These are phyloP conservation scores for Lipomyces japonicus DNA, from an alignment of 805 yeast genomes.

Conservation along the genomic window DNA sequence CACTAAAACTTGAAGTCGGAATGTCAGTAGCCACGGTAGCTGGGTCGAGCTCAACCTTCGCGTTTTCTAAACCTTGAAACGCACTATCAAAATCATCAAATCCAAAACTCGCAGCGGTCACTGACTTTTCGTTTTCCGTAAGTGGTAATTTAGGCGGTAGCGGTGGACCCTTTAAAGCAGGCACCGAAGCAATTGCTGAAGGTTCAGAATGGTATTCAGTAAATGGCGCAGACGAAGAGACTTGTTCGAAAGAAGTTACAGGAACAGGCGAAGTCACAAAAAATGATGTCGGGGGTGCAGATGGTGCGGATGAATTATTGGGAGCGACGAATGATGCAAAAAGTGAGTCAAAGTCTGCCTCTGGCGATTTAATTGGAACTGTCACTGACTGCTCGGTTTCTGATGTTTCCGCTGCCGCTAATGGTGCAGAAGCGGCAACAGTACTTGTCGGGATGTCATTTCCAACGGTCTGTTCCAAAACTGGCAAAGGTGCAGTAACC, in stretches of 20 bases:
- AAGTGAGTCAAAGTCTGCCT: conserved; percentile 41
- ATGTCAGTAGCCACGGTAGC: neutral
- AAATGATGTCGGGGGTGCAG: conserved; percentile 5
- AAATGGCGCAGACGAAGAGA: conserved; percentile 7
- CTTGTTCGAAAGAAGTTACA: conserved; percentile 1
- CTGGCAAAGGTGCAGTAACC: neutral
- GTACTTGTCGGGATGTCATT: neutral
- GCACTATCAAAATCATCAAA: conserved; percentile 34
- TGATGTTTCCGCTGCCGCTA: conserved; percentile 19
- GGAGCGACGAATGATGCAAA: conserved; percentile 38
- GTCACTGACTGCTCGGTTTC: conserved; percentile 7
- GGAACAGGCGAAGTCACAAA: neutral
- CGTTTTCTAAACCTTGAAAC: conserved; percentile 41
- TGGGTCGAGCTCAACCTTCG: conserved; percentile 32
- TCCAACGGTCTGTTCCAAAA: neutral
- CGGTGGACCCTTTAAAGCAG: conserved; percentile 21
- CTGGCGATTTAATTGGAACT: conserved; percentile 51
- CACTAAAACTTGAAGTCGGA: conserved; percentile 5
- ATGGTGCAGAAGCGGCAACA: conserved; percentile 26
- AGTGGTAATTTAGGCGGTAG: conserved; percentile 22
- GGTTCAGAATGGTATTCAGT: conserved; percentile 9
- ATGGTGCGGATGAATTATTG: conserved; percentile 3
- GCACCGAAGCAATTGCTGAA: conserved; percentile 22
- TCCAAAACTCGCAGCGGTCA: conserved; percentile 3
- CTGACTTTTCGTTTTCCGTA: neutral